Evolutionary conservation across 2,329 filamentous ascomycete genomes (phyloP), one percentile per base, ranked within the genome.

Genomic region (Coleophoma crateriformis): DNA sequence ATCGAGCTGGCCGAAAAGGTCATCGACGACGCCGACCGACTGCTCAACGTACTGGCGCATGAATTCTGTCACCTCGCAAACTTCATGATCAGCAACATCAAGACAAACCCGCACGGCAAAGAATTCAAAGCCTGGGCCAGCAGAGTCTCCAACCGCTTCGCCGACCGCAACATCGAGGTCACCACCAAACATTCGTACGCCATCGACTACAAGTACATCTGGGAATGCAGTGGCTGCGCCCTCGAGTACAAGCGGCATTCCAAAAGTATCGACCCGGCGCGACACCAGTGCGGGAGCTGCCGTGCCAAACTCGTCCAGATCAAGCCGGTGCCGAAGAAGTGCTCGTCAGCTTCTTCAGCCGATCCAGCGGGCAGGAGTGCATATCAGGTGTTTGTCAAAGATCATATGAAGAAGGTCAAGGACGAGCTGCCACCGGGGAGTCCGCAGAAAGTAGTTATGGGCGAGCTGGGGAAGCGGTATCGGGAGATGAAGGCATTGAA

Each of bases 61-160:
- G 94, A 99, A 61, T 97, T 94, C 71, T 97, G 94, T 67, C 94
- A 99, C 64, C 72, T 97, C 1, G 85, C 89, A 40, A 95, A 90
- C 61, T 96, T 92, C 67, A 95, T 97, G 82, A 74, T 97, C 54
- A 85, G 78, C 45, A 82, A 84, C 34, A 73, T 91, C 34, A 84
- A 81, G 40, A 84, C 82, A 49, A 85, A 88, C 53, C 89, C 90
- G 0, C 91, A 96, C 64, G 91, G 91, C 19, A 77, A 79, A 12
- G 86, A 88, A 59, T 96, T 96, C 76, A 91, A 95, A 67, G 64
- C 68, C 1, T 96, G 90, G 83, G 84, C 75, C 4, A 61, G 65
- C 46, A 79, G 73, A 66, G 81, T 72, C 67, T 79, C 71, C 1
- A 58, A 55, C 3, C 74, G 73, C 0, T 88, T 91, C 57, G 76